Evolutionary conservation across 768 basidiomycete genomes (phyloP).

Genomic region (Stropharia rugosoannulata): DNA sequence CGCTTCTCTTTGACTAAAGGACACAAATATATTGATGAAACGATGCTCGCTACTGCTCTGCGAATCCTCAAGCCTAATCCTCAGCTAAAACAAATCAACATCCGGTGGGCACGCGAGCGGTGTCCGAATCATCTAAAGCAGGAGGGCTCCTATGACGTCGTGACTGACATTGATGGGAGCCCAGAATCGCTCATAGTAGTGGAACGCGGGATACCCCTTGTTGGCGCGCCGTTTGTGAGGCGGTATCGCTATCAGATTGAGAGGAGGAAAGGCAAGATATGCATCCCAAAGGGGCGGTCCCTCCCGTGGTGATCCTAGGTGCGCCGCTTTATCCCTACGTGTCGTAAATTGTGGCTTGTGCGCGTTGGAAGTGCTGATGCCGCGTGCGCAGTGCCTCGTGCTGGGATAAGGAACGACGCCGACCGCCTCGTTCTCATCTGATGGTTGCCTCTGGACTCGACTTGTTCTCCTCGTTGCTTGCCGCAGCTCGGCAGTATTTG

Average conservation of each 20-base stretch:
- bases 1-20: constrained; percentile 50
- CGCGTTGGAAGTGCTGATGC: no score
- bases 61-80: constrained; percentile 34
- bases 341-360: no score
- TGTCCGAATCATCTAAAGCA: constrained; percentile 50
- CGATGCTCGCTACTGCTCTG: constrained; percentile 41
- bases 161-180: constrained; percentile 18
- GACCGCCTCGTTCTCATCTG: no score
- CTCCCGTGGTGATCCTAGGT: not conserved
- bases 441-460: no score
- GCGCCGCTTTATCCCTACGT: no score
- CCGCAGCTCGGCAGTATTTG: no score
- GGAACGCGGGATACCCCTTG: constrained; percentile 42
- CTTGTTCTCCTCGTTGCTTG: no score
- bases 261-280: not conserved
- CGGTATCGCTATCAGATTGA: constrained; percentile 22
- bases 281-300: not conserved
- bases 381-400: no score
- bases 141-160: constrained; percentile 42
- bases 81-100: constrained; percentile 38
- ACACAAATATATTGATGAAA: constrained; percentile 44
- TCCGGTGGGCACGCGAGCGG: constrained; percentile 48
- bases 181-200: constrained; percentile 26
- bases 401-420: no score
- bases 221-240: constrained; percentile 39